These are phyloP conservation scores for Grosmannia huntii DNA, from an alignment of 2,329 filamentous ascomycete species.

Conservation along the genomic window DNA sequence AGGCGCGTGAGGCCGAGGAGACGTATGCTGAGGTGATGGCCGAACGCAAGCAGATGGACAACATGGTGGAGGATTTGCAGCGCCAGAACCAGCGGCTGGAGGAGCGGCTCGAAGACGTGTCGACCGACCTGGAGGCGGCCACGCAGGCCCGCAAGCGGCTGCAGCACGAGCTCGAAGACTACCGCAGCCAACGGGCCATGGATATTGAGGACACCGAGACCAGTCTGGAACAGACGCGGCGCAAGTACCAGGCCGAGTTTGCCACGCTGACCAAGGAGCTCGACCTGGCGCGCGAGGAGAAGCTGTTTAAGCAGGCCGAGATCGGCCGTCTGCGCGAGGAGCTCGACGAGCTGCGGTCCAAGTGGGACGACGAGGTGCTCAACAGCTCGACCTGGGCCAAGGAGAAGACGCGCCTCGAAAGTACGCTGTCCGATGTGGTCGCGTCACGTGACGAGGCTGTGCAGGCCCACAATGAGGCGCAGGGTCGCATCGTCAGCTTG, in stretches of 20 bases:
- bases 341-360: constrained; percentile 82
- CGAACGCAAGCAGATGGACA: constrained; percentile 82
- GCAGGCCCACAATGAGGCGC: constrained; percentile 85
- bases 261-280: constrained; percentile 82
- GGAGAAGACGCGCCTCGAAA: constrained; percentile 85
- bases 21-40: constrained; percentile 82
- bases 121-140: constrained; percentile 75
- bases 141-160: constrained; percentile 85
- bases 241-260: constrained; percentile 94
- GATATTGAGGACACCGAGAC: constrained; percentile 95
- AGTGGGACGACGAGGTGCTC: constrained; percentile 96
- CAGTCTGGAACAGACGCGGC: constrained; percentile 90
- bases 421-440: constrained; percentile 76
- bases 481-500: constrained; percentile 81
- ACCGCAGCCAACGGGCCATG: constrained; percentile 85
- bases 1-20: constrained; percentile 83
- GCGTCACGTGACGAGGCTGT: constrained; percentile 90
- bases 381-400: constrained; percentile 98
- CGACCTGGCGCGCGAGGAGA: constrained; percentile 83
- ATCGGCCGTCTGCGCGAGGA: constrained; percentile 86
- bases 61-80: constrained; percentile 77
- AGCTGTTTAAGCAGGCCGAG: constrained; percentile 73
- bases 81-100: constrained; percentile 81
- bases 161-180: constrained; percentile 95
- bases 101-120: constrained; percentile 81